Evolutionary conservation across 805 yeast species (phyloP).

Genomic region (Teunomyces panamensis): DNA sequence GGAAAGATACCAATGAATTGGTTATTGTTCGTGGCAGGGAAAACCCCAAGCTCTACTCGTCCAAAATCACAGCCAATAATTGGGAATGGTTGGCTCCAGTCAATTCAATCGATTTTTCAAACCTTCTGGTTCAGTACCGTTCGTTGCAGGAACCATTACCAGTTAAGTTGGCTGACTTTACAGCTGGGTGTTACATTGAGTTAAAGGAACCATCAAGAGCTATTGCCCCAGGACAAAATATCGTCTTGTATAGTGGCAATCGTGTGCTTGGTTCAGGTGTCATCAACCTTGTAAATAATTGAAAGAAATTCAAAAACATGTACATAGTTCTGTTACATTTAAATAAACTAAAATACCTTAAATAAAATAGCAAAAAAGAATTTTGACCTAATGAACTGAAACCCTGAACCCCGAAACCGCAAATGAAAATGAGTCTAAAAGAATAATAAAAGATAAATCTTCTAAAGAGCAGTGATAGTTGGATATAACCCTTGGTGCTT

Average conservation of each 20-base stretch:
- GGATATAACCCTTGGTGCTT: constrained; percentile 32
- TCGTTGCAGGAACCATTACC: constrained; percentile 63
- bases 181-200: constrained; percentile 21
- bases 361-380: not conserved
- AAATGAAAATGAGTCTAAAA: not conserved
- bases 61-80: constrained; percentile 38
- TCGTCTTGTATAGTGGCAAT: constrained; percentile 68
- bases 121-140: constrained; percentile 55
- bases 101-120: constrained; percentile 19
- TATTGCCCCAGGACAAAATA: constrained; percentile 85
- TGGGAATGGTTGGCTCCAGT: constrained; percentile 44
- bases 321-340: not conserved
- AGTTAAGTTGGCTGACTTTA: constrained; percentile 21
- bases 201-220: constrained; percentile 57
- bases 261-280: constrained; percentile 60
- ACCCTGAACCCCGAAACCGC: not conserved
- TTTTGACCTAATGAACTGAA: not conserved
- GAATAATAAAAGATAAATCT: not conserved
- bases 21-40: constrained; percentile 74
- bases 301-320: not conserved
- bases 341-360: not conserved
- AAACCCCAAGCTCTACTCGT: constrained; percentile 51
- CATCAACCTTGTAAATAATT: constrained; percentile 10
- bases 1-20: constrained; percentile 61
- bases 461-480: constrained; percentile 37